Evolutionary conservation across 768 basidiomycete genomes (phyloP).

Genomic region (Lactarius pseudohatsudake): DNA sequence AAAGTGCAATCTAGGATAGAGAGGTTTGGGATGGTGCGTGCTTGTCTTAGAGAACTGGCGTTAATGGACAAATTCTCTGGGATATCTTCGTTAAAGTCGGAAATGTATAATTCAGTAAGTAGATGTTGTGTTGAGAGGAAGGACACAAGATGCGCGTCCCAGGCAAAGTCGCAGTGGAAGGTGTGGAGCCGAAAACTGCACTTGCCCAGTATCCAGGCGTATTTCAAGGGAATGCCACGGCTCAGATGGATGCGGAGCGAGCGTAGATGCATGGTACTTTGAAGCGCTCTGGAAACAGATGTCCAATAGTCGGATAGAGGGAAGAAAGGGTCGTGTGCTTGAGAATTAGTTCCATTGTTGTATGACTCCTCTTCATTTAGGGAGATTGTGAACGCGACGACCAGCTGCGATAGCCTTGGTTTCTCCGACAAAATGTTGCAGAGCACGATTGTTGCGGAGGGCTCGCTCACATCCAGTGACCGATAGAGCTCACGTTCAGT

Average conservation of each 20-base stretch:
- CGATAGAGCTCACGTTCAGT: conserved; percentile 63
- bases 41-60: conserved; percentile 33
- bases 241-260: conserved; percentile 52
- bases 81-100: conserved; percentile 37
- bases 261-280: conserved; percentile 46
- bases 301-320: conserved; percentile 49
- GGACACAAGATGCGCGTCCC: conserved; percentile 54
- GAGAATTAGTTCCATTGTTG: conserved; percentile 19
- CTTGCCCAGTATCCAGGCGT: conserved; percentile 41
- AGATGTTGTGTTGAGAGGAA: conserved; percentile 51
- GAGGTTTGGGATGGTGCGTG: conserved; percentile 46
- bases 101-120: conserved; percentile 48
- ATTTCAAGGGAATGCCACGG: conserved; percentile 31
- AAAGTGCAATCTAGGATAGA: conserved; percentile 66
- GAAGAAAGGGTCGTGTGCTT: conserved; percentile 29
- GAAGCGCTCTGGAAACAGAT: conserved; percentile 49
- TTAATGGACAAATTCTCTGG: conserved; percentile 31
- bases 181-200: conserved; percentile 55
- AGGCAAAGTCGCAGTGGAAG: conserved; percentile 66
- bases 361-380: conserved; percentile 35
- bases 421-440: conserved; percentile 48
- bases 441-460: conserved; percentile 41
- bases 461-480: conserved; percentile 49
- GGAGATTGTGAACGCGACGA: conserved; percentile 55
- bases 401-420: conserved; percentile 50